A percentile compares a stretch with the other conserved stretches of the same genome.
Conservation (phyloP, 2,329 filamentous ascomycete genomes). For the Penicillium polonicum region DNA sequence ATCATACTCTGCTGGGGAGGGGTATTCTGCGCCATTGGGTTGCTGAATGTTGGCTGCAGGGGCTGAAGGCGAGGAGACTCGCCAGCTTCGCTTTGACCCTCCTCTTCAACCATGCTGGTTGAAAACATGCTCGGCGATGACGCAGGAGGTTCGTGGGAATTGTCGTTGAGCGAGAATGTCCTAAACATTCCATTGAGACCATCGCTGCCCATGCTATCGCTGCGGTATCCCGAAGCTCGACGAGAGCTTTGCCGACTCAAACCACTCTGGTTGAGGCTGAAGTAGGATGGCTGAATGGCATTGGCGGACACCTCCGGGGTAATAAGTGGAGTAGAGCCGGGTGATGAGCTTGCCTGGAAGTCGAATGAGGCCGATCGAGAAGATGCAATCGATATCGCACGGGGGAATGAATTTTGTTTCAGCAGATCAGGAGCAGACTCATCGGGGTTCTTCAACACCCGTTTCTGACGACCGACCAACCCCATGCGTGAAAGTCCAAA, state of each 20-base stretch:
- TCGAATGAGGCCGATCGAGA: conserved; percentile 94
- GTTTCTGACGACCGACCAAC: conserved; percentile 91
- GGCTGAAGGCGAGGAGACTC: conserved; percentile 74
- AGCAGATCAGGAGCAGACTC: conserved; percentile 90
- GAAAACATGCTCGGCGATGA: conserved; percentile 35
- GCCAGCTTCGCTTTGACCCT: conserved; percentile 66
- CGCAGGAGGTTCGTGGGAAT: conserved; percentile 44
- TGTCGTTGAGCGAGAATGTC: conserved; percentile 71
- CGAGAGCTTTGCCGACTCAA: conserved; percentile 61
- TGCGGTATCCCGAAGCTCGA: conserved; percentile 76
- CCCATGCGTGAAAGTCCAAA: conserved; percentile 98
- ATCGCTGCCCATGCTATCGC: conserved; percentile 90
- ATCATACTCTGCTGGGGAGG: conserved; percentile 69
- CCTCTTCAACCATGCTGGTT: conserved; percentile 67
- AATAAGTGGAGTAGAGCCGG: conserved; percentile 80
- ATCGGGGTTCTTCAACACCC: conserved; percentile 72
- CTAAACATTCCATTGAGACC: conserved; percentile 78
- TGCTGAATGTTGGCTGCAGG: conserved; percentile 60
- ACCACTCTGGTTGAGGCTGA: conserved; percentile 62
- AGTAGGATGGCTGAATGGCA: conserved; percentile 87
- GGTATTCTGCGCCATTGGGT: conserved; percentile 40
- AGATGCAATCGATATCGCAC: conserved; percentile 79
- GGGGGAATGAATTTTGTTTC: conserved; percentile 86
- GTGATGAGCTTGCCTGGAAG: conserved; percentile 75
- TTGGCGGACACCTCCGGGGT: conserved; percentile 70